Evolutionary conservation across 352 stramenopile genomes (phyloP).

Genomic region (Globisporangium echinulatum): DNA sequence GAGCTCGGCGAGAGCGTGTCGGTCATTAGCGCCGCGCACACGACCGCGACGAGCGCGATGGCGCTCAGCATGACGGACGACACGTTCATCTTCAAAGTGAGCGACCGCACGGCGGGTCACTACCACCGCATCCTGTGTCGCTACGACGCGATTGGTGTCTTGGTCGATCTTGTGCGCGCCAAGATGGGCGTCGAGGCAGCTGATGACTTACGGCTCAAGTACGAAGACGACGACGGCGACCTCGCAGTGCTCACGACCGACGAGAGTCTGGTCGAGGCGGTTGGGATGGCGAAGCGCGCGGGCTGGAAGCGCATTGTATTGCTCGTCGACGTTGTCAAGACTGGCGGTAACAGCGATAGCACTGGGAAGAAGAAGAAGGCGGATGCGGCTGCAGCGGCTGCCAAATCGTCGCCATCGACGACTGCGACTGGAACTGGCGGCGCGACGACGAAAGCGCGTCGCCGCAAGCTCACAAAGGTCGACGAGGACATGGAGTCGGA

Average conservation of each 20-base stretch:
- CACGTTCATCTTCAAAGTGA: slow-evolving; percentile 87
- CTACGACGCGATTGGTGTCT: slow-evolving; percentile 56
- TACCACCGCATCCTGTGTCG: slow-evolving; percentile 83
- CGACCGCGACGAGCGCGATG: slow-evolving; percentile 65
- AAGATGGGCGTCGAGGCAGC: slow-evolving; percentile 64
- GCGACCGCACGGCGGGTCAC: slow-evolving; percentile 66
- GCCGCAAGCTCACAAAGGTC: slow-evolving; percentile 71
- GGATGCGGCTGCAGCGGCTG: slow-evolving; percentile 1
- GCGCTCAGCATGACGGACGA: slow-evolving; percentile 64
- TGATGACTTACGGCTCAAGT: slow-evolving; percentile 76
- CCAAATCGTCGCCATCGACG: slow-evolving; percentile 30
- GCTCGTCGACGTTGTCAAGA: slow-evolving; percentile 72
- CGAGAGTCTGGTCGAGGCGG: slow-evolving; percentile 79
- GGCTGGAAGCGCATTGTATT: slow-evolving; percentile 83
- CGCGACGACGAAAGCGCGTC: slow-evolving; percentile 17
- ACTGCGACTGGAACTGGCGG: too few relatives aligned
- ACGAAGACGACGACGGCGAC: slow-evolving; percentile 86
- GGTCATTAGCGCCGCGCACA: slow-evolving; percentile 77
- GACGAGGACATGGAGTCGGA: slow-evolving; percentile 60
- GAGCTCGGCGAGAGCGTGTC: slow-evolving; percentile 84
- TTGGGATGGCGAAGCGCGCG: slow-evolving; percentile 78
- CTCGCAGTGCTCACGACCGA: slow-evolving; percentile 78
- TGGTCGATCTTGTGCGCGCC: slow-evolving; percentile 77
- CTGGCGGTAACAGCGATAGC: slow-evolving; percentile 8
- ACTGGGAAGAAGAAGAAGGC: slow-evolving; percentile 11